Conservation (phyloP, 768 basidiomycete genomes). For the Inosperma sp. region DNA sequence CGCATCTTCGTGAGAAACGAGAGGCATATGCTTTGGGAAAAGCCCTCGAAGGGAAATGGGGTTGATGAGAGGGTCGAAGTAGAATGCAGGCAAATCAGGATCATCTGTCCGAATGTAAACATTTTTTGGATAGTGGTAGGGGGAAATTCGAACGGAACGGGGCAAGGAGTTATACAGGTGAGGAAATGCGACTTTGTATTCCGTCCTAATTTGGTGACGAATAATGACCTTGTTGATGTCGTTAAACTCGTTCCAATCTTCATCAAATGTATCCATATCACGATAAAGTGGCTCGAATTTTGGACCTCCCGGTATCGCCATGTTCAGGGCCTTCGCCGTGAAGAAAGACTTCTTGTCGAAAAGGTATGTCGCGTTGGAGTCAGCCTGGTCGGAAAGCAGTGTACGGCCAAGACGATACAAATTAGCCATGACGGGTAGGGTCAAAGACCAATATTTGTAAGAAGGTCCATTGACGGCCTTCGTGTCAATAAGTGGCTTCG, state of each 20-base stretch:
- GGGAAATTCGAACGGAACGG: conserved; percentile 86
- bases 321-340: conserved; percentile 94
- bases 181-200: conserved; percentile 99
- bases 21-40: conserved; percentile 73
- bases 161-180: conserved; percentile 98
- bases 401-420: conserved; percentile 94
- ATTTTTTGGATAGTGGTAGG: conserved; percentile 92
- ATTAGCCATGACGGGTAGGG: conserved; percentile 94
- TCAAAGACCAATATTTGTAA: conserved; percentile 90
- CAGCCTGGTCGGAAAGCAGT: conserved; percentile 87
- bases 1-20: conserved; percentile 85
- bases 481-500: conserved; percentile 89
- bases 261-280: conserved; percentile 96
- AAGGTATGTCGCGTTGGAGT: conserved; percentile 85
- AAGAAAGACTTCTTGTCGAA: conserved; percentile 99
- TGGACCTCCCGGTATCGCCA: conserved; percentile 97
- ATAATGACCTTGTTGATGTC: conserved; percentile 99
- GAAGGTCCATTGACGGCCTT: conserved; percentile 88
- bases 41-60: conserved; percentile 91
- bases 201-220: conserved; percentile 95
- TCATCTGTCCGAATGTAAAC: conserved; percentile 99
- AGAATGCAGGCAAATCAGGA: conserved; percentile 98
- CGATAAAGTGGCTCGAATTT: conserved; percentile 97
- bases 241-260: conserved; percentile 99
- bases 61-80: conserved; percentile 98